Percentiles rank a stretch among this genome's conserved stretches.
Evolutionary conservation across 257 asterid species (phyloP).

Genomic region (Nicotiana benthamiana): DNA sequence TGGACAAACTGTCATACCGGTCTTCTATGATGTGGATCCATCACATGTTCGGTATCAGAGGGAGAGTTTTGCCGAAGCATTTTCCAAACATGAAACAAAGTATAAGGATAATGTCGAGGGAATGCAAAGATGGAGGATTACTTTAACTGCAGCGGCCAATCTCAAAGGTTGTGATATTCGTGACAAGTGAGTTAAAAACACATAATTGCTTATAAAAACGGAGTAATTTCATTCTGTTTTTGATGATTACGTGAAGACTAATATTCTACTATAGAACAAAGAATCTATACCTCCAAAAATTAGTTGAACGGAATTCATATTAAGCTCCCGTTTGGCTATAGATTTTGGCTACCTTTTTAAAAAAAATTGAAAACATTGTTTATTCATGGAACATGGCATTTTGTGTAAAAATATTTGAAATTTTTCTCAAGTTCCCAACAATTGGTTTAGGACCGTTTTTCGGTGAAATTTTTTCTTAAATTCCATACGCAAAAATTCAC

Average conservation of each 20-base stretch:
- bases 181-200: not conserved
- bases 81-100: not conserved
- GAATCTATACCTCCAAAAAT: not conserved
- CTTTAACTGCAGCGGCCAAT: not conserved
- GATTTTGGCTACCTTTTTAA: no score
- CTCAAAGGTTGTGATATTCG: not conserved
- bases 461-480: no score
- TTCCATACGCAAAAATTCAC: no score
- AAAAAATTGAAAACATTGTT: no score
- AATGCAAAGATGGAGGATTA: not conserved
- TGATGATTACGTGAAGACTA: not conserved
- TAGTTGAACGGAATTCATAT: not conserved
- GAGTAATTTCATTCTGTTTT: not conserved
- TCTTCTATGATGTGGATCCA: not conserved
- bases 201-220: not conserved
- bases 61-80: not conserved
- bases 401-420: no score
- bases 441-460: no score
- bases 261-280: not conserved
- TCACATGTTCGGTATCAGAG: not conserved
- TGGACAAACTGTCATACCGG: not conserved
- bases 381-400: no score
- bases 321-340: no score
- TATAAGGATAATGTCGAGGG: not conserved
- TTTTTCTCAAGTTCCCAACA: no score